These are phyloP conservation scores for Iberis pinnata DNA, from an alignment of 345 rosid genomes.

Conservation along the genomic window DNA sequence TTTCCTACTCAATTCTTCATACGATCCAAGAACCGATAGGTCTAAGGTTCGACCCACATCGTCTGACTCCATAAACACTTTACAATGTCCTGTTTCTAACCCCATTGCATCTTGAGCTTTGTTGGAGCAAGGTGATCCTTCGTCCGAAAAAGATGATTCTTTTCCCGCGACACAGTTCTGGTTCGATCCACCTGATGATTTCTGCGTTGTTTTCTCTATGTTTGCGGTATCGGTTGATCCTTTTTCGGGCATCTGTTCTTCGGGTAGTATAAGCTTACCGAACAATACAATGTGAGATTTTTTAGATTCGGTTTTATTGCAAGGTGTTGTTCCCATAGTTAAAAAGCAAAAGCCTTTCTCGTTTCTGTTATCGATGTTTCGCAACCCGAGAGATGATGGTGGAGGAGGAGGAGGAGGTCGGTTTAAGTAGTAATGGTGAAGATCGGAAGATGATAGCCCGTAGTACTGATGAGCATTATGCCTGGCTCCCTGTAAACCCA, in stretches of 20 bases:
- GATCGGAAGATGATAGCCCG: conserved; percentile 58
- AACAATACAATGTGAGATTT: conserved; percentile 75
- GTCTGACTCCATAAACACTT: conserved; percentile 87
- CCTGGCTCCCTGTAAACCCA: conserved; percentile 99
- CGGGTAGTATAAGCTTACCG: conserved; percentile 69
- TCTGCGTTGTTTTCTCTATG: conserved; percentile 42
- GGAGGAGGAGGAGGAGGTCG: too few species aligned
- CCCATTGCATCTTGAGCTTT: conserved; percentile 38
- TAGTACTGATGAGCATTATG: conserved; percentile 63
- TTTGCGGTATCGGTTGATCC: conserved; percentile 54
- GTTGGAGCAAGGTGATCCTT: too few species aligned
- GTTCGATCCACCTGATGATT: conserved; percentile 38
- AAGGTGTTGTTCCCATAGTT: conserved; percentile 49
- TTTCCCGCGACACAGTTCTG: conserved; percentile 24
- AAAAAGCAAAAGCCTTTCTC: conserved; percentile 52
- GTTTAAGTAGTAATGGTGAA: too few species aligned
- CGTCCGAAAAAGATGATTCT: too few species aligned
- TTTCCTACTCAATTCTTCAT: conserved; percentile 61
- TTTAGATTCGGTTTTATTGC: conserved; percentile 33
- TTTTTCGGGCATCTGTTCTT: conserved; percentile 51
- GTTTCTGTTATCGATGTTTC: conserved; percentile 23
- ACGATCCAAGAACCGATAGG: conserved; percentile 64
- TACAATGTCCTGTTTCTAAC: conserved; percentile 69
- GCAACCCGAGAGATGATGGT: conserved; percentile 49
- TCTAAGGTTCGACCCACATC: conserved; percentile 83